Percentiles rank a stretch among this genome's conserved stretches.
phyloP scores from a whole-genome alignment of 805 yeast genomes.

The Wickerhamia fluorescens region DNA sequence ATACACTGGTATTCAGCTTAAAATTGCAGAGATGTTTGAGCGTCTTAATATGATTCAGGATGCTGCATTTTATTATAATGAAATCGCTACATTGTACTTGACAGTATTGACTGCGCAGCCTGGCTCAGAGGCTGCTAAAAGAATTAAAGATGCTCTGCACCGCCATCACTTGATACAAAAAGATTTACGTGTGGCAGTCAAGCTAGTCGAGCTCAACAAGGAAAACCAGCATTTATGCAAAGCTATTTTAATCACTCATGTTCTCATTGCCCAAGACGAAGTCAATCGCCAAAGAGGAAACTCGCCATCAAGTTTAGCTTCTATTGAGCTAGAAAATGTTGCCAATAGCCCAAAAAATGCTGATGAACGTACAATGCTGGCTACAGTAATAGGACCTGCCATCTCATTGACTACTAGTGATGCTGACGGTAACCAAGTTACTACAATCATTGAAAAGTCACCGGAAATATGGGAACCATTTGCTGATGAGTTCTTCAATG shows the following conservation, averaged over 20 bases:
- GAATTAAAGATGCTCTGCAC: slow-evolving; percentile 16
- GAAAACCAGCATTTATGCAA: slow-evolving; percentile 43
- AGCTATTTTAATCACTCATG: slow-evolving; percentile 55
- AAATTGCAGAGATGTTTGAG: slow-evolving; percentile 83
- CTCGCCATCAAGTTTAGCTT: no score
- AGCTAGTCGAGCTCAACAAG: slow-evolving; percentile 52
- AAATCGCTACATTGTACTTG: slow-evolving; percentile 53
- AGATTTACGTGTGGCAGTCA: slow-evolving; percentile 62
- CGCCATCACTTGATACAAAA: slow-evolving; percentile 61
- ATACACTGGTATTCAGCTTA: slow-evolving; percentile 85
- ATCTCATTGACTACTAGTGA: slow-evolving; percentile 10
- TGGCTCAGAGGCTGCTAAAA: slow-evolving; percentile 13
- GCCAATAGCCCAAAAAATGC: neutral
- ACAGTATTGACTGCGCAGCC: slow-evolving; percentile 38
- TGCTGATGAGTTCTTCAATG: slow-evolving; percentile 68
- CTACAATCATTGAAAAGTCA: slow-evolving; percentile 21
- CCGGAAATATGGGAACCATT: slow-evolving; percentile 65
- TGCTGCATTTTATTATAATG: slow-evolving; percentile 63
- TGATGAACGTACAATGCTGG: slow-evolving; percentile 2
- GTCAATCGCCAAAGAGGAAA: slow-evolving; percentile 37
- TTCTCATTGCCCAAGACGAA: slow-evolving; percentile 60
- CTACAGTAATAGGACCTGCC: slow-evolving; percentile 11
- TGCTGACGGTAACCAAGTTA: slow-evolving; percentile 2
- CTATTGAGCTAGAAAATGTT: slow-evolving; percentile 1
- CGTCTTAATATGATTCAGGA: slow-evolving; percentile 52